phyloP scores from a whole-genome alignment of 441 rosid genomes.

The Rhodomyrtus psidioides region DNA sequence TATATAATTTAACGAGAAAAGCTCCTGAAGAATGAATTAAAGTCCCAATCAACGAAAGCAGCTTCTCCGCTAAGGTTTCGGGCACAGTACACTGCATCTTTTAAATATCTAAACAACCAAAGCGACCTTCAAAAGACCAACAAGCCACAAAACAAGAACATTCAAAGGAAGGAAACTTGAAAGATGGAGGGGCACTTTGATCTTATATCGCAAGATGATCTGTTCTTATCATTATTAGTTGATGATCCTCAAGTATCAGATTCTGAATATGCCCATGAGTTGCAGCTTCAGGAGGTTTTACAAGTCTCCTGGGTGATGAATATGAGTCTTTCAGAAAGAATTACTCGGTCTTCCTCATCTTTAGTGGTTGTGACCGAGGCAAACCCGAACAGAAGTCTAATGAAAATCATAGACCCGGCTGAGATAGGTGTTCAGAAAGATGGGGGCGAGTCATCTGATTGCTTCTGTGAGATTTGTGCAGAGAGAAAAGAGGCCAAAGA shows the following conservation, averaged over 20 bases:
- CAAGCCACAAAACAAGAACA: neutral
- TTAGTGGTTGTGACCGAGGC: neutral
- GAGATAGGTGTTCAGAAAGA: neutral
- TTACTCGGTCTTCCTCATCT: neutral
- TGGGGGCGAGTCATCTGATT: neutral
- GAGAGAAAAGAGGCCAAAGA: neutral
- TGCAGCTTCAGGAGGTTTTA: neutral
- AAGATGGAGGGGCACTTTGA: neutral
- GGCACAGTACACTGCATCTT: neutral
- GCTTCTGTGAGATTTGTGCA: neutral
- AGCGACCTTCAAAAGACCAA: neutral
- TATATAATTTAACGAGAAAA: neutral
- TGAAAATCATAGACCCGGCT: neutral
- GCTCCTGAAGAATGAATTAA: neutral
- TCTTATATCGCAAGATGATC: neutral
- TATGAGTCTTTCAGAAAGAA: neutral
- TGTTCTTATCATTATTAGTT: neutral
- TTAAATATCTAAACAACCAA: neutral
- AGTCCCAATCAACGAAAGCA: neutral
- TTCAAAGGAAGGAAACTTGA: neutral
- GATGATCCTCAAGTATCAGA: neutral
- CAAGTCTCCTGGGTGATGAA: neutral
- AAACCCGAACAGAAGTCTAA: neutral
- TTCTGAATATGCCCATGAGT: neutral
- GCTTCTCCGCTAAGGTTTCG: neutral